Conservation (phyloP, 1,284 basidiomycete genomes). For the Leccinum subatratum region DNA sequence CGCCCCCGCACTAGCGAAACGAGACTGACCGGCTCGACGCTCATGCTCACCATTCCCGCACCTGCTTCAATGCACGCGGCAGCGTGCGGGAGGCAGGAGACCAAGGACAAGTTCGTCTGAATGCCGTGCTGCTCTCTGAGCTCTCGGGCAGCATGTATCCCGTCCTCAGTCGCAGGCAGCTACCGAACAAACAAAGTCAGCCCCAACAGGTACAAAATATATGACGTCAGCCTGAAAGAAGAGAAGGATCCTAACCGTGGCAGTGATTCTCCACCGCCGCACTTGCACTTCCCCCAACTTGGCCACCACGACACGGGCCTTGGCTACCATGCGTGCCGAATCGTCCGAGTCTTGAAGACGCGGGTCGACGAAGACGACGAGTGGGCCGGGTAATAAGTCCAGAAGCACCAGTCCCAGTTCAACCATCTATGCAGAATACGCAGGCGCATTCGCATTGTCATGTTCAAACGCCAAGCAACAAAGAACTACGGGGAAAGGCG, state of each 20-base stretch:
- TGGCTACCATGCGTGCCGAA: slow-evolving; percentile 36
- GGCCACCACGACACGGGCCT: slow-evolving; percentile 38
- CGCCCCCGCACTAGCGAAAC: not conserved
- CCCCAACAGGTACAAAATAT: not conserved
- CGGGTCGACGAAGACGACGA: slow-evolving; percentile 52
- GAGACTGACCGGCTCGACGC: slow-evolving; percentile 44
- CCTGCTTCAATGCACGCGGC: slow-evolving; percentile 49
- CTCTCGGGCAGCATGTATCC: slow-evolving; percentile 44
- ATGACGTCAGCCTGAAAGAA: slow-evolving; percentile 3
- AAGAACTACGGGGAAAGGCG: not conserved
- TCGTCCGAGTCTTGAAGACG: slow-evolving; percentile 36
- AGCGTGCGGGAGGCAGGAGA: slow-evolving; percentile 50
- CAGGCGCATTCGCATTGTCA: not conserved
- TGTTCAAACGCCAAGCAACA: not conserved
- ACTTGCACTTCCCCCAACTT: slow-evolving; percentile 42
- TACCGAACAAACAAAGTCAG: slow-evolving; percentile 20
- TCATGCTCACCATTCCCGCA: slow-evolving; percentile 45
- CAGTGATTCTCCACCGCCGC: slow-evolving; percentile 38
- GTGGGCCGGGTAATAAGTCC: slow-evolving; percentile 41
- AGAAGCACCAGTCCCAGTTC: slow-evolving; percentile 45
- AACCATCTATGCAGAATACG: slow-evolving; percentile 39
- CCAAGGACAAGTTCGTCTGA: slow-evolving; percentile 47
- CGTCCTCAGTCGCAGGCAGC: slow-evolving; percentile 57
- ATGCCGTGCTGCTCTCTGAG: slow-evolving; percentile 40
- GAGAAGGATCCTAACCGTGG: slow-evolving; percentile 34